These are phyloP conservation scores for Lasiosphaeria ovina DNA, from an alignment of 495 filamentous ascomycete species.

Conservation along the genomic window DNA sequence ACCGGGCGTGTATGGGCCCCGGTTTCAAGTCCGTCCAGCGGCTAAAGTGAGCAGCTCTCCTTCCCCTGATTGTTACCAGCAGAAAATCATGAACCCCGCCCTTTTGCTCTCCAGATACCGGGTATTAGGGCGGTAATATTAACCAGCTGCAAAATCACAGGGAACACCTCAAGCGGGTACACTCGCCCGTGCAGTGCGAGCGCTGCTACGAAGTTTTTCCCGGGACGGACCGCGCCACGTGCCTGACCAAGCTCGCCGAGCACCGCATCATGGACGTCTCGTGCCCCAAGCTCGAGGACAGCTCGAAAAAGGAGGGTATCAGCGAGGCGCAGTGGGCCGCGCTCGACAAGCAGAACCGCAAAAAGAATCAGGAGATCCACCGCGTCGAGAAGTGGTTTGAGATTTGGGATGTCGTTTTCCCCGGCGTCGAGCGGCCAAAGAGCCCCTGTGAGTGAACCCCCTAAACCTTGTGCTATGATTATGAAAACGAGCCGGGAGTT, in stretches of 20 bases:
- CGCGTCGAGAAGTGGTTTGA: slow-evolving; percentile 31
- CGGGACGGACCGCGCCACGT: slow-evolving; percentile 21
- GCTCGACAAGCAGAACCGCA: slow-evolving; percentile 26
- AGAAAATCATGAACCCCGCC: not conserved
- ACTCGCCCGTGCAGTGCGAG: slow-evolving; percentile 29
- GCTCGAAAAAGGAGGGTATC: slow-evolving; percentile 25
- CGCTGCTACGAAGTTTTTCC: slow-evolving; percentile 27
- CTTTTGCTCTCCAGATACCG: not conserved
- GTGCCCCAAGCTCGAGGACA: slow-evolving; percentile 17
- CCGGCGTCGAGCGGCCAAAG: slow-evolving; percentile 17
- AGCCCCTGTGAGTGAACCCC: slow-evolving; percentile 22
- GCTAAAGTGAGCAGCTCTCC: slow-evolving; percentile 20
- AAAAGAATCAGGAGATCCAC: slow-evolving; percentile 28
- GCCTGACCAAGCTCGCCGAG: slow-evolving; percentile 21
- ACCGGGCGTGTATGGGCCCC: slow-evolving; percentile 25
- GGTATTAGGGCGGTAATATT: not conserved
- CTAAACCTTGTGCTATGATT: too few relatives aligned
- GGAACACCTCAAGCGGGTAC: slow-evolving; percentile 27
- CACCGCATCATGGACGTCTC: slow-evolving; percentile 21
- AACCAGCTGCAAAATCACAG: slow-evolving; percentile 11
- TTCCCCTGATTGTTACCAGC: not conserved
- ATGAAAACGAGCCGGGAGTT: not conserved
- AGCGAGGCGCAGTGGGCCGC: slow-evolving; percentile 28
- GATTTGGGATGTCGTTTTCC: slow-evolving; percentile 30
- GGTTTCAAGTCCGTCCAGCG: slow-evolving; percentile 30